These are phyloP conservation scores for Thielaviopsis euricoi DNA, from an alignment of 2,329 filamentous ascomycete genomes.

Conservation along the genomic window DNA sequence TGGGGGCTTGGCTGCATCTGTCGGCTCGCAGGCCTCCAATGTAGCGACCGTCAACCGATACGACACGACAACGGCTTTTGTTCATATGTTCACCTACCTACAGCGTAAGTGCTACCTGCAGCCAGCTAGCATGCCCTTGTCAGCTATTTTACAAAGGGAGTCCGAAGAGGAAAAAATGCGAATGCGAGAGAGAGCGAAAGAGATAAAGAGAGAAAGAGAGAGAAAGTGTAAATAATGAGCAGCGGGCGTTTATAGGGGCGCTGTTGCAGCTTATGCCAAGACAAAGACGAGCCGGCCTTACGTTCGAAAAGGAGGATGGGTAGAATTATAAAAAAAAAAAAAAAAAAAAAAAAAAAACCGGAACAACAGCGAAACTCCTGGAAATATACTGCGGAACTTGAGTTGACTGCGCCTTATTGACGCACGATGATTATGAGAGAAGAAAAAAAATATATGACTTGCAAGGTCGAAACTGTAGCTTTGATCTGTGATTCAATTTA, in stretches of 20 bases:
- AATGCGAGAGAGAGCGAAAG: too few relatives aligned
- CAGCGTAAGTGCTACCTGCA: too few relatives aligned
- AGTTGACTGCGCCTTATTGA: not conserved
- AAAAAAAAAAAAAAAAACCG: not conserved
- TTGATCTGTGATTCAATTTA: too few relatives aligned
- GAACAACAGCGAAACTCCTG: not conserved
- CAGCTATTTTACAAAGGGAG: too few relatives aligned
- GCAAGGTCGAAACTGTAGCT: too few relatives aligned
- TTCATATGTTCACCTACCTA: too few relatives aligned
- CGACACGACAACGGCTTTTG: not conserved
- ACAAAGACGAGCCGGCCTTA: not conserved
- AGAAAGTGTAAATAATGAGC: too few relatives aligned
- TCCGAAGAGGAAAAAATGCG: too few relatives aligned
- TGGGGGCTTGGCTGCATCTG: not conserved
- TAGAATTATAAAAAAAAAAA: not conserved
- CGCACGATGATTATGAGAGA: not conserved
- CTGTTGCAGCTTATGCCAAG: too few relatives aligned
- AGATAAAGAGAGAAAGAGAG: too few relatives aligned
- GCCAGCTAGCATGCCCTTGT: too few relatives aligned
- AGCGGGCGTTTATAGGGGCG: too few relatives aligned
- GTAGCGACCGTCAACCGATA: conserved; percentile 1
- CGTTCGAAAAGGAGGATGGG: not conserved
- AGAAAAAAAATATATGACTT: not conserved
- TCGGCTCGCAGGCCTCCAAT: conserved; percentile 6
- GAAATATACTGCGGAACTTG: not conserved